phyloP scores from a whole-genome alignment of 129 eudicot species.

The Smallanthus sonchifolius region DNA sequence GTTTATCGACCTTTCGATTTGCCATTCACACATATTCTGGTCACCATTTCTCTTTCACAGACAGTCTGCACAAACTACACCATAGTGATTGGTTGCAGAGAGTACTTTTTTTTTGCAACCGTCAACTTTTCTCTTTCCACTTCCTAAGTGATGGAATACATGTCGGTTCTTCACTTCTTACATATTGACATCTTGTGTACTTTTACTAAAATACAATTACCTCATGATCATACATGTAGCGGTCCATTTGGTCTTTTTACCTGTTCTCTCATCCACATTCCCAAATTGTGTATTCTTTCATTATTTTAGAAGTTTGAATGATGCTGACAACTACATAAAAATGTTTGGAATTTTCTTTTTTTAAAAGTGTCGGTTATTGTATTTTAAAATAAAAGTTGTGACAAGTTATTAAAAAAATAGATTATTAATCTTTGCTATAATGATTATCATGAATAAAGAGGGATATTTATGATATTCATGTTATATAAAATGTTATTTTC shows the following conservation, averaged over 20 bases:
- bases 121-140: constrained; percentile 18
- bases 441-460: not conserved
- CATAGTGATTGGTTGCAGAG: constrained; percentile 16
- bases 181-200: not conserved
- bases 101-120: constrained; percentile 15
- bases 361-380: not conserved
- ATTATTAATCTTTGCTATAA: no score
- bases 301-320: constrained; percentile 23
- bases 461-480: not conserved
- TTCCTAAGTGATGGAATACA: constrained; percentile 7
- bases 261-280: constrained; percentile 3
- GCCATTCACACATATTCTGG: not conserved
- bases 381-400: not conserved
- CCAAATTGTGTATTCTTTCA: constrained; percentile 10
- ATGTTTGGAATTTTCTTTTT: not conserved
- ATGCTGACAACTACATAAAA: not conserved
- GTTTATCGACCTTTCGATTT: constrained; percentile 20
- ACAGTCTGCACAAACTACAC: not conserved
- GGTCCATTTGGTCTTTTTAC: constrained; percentile 12
- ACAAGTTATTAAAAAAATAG: not conserved
- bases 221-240: not conserved
- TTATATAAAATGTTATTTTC: not conserved
- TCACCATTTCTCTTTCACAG: constrained; percentile 21
- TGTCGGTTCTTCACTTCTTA: constrained; percentile 16
- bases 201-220: constrained; percentile 14